These are phyloP conservation scores for Macrophomina tecta DNA, from an alignment of 2,329 filamentous ascomycete genomes.

Conservation along the genomic window DNA sequence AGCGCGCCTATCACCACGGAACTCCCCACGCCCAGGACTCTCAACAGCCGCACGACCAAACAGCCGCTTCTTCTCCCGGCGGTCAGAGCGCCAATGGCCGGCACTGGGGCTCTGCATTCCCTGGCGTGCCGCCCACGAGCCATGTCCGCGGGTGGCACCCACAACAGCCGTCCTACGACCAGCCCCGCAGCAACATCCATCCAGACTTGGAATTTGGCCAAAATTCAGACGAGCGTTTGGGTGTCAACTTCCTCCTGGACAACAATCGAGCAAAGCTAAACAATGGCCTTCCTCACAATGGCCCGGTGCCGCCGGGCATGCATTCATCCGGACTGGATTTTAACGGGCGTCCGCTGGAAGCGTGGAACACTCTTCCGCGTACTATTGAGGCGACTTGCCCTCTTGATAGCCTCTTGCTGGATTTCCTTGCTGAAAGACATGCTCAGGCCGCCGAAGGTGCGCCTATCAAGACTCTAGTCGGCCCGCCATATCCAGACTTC, in stretches of 20 bases:
- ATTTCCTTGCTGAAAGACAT: conserved; percentile 74
- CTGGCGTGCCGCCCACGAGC: conserved; percentile 40
- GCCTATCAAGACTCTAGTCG: conserved; percentile 69
- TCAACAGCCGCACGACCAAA: conserved; percentile 21
- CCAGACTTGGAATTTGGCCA: conserved; percentile 27
- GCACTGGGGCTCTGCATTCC: conserved; percentile 38
- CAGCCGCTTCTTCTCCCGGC: conserved; percentile 36
- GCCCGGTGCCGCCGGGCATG: conserved; percentile 36
- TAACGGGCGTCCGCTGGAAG: conserved; percentile 34
- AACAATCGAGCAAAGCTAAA: conserved; percentile 48
- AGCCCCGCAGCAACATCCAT: conserved; percentile 36
- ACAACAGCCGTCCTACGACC: conserved; percentile 50
- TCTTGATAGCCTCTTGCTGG: conserved; percentile 77
- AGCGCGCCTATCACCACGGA: conserved; percentile 32
- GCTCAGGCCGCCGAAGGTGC: conserved; percentile 71
- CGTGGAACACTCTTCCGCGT: conserved; percentile 47
- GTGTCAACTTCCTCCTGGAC: conserved; percentile 75
- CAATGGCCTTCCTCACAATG: conserved; percentile 7
- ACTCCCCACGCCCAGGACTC: conserved; percentile 27
- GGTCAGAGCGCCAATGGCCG: conserved; percentile 34
- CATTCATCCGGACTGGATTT: conserved; percentile 38
- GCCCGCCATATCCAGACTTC: conserved; percentile 80
- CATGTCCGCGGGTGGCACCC: conserved; percentile 44
- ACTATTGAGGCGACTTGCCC: conserved; percentile 75
- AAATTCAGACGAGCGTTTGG: conserved; percentile 65